These are phyloP conservation scores for Vaccinium corymbosum DNA, from an alignment of 148 eudicot genomes.

Conservation along the genomic window DNA sequence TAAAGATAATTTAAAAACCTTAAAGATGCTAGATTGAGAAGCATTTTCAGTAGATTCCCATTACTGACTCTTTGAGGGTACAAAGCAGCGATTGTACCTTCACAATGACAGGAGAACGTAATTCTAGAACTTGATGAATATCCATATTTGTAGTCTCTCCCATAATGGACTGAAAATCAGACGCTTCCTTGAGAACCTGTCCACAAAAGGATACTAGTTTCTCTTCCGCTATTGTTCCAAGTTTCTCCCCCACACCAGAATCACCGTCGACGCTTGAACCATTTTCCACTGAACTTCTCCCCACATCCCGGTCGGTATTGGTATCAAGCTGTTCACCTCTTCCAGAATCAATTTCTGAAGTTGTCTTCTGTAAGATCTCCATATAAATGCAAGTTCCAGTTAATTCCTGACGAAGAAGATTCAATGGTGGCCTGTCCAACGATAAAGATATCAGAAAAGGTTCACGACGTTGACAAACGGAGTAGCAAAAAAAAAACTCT, in stretches of 20 bases:
- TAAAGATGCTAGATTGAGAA: neutral
- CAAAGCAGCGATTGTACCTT: conserved; percentile 42
- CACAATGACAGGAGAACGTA: conserved; percentile 88
- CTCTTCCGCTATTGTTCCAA: conserved; percentile 75
- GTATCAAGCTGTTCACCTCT: conserved; percentile 21
- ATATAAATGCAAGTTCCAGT: conserved; percentile 83
- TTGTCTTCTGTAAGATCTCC: conserved; percentile 87
- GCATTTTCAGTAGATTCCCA: neutral
- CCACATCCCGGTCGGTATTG: conserved; percentile 15
- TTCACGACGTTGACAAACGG: conserved; percentile 3
- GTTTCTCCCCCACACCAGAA: conserved; percentile 43
- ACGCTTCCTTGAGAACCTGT: conserved; percentile 87
- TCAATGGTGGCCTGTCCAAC: conserved; percentile 75
- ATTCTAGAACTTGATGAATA: conserved; percentile 82
- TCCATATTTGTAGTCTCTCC: conserved; percentile 83
- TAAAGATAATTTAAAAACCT: neutral
- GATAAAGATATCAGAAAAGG: conserved; percentile 17
- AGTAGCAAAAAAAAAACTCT: neutral
- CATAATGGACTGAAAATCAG: conserved; percentile 77
- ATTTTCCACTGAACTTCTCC: neutral
- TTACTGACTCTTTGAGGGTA: neutral
- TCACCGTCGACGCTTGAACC: conserved; percentile 23
- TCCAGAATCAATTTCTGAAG: conserved; percentile 39
- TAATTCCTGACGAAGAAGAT: conserved; percentile 90
- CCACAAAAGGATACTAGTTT: conserved; percentile 85